These are phyloP conservation scores for Trichoderma sp. DNA, from an alignment of 2,329 filamentous ascomycete species.

Conservation along the genomic window DNA sequence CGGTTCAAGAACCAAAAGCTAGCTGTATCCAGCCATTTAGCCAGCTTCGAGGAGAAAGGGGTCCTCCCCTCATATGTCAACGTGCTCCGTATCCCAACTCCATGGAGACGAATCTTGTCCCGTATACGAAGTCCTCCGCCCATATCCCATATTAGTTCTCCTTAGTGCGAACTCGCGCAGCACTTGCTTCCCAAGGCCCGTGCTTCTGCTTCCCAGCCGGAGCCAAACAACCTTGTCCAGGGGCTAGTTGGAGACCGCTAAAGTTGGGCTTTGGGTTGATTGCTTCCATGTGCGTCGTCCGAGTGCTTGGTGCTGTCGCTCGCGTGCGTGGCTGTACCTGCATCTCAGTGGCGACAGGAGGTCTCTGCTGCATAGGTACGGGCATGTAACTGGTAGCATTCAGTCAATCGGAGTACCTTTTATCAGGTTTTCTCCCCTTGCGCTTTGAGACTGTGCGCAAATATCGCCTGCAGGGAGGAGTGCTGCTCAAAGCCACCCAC, in stretches of 20 bases:
- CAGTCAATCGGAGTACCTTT: background rate
- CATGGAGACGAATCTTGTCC: background rate
- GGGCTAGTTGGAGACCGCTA: slow-evolving; percentile 10
- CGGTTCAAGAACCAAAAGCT: background rate
- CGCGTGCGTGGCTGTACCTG: slow-evolving; percentile 20
- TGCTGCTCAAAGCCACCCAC: background rate
- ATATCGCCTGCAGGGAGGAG: background rate
- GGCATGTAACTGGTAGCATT: background rate
- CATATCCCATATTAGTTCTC: background rate
- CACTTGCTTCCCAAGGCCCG: slow-evolving; percentile 3
- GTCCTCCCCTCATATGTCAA: background rate
- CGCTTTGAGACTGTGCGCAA: background rate
- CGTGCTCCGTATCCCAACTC: background rate
- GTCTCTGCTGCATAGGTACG: background rate
- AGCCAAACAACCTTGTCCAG: slow-evolving; percentile 11
- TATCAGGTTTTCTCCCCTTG: background rate
- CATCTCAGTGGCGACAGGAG: slow-evolving; percentile 1
- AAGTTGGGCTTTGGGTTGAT: background rate
- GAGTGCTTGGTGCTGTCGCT: background rate
- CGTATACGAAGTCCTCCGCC: slow-evolving; percentile 7
- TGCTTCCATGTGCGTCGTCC: background rate
- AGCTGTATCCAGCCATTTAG: background rate
- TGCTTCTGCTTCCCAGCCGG: slow-evolving; percentile 2
- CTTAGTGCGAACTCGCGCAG: slow-evolving; percentile 7
- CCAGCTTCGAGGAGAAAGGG: background rate